Evolutionary conservation across 345 rosid species (phyloP).

Genomic region (Atalantia buxifolia): DNA sequence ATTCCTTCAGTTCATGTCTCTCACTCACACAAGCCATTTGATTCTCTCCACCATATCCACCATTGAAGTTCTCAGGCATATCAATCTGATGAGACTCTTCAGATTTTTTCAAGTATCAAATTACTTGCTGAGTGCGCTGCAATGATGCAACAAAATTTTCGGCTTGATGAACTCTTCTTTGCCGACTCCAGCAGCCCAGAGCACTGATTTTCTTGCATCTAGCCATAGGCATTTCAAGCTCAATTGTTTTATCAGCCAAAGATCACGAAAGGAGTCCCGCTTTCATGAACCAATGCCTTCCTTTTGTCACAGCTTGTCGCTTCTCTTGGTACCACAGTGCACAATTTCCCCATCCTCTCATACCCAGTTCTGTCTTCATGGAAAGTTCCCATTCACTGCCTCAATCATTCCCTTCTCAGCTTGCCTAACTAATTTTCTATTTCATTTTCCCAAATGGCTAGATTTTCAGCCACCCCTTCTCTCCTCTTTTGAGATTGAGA

Average conservation of each 20-base stretch:
- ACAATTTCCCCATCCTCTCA: slow-evolving; percentile 72
- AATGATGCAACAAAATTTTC: slow-evolving; percentile 51
- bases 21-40: slow-evolving; percentile 67
- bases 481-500: slow-evolving; percentile 51
- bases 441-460: slow-evolving; percentile 51
- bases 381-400: slow-evolving; percentile 46
- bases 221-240: slow-evolving; percentile 63
- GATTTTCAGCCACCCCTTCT: slow-evolving; percentile 47
- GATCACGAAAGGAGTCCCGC: slow-evolving; percentile 83
- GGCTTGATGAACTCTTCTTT: slow-evolving; percentile 54
- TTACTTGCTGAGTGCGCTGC: slow-evolving; percentile 55
- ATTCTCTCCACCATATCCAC: slow-evolving; percentile 49
- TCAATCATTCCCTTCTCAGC: slow-evolving; percentile 40
- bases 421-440: slow-evolving; percentile 54
- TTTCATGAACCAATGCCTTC: slow-evolving; percentile 96
- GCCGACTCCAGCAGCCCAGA: slow-evolving; percentile 42
- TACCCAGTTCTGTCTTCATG: slow-evolving; percentile 63
- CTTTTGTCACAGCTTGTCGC: slow-evolving; percentile 94
- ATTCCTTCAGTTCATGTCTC: slow-evolving; percentile 48
- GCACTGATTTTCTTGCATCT: slow-evolving; percentile 59
- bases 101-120: slow-evolving; percentile 45
- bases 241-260: slow-evolving; percentile 61
- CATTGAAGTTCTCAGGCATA: slow-evolving; percentile 53
- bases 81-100: slow-evolving; percentile 46
- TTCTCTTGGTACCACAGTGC: slow-evolving; percentile 88